Conservation (phyloP, 192 early-diverging fungal species). For the Gigaspora rosea region DNA sequence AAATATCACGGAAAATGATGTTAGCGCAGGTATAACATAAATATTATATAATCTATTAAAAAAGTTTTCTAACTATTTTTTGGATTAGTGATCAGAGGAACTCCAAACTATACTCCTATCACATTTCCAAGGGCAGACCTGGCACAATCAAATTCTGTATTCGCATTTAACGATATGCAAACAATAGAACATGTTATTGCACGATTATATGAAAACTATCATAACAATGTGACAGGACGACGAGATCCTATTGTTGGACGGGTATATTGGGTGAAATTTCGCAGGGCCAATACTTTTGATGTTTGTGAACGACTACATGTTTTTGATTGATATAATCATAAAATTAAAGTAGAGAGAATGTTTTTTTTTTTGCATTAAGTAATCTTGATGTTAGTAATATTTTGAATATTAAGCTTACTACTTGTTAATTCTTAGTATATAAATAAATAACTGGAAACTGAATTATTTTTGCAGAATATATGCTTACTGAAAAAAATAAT, state of each 20-base stretch:
- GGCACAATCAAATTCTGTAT: slow-evolving; percentile 11
- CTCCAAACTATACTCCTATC: background rate
- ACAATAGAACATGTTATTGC: background rate
- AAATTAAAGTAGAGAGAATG: too few species aligned
- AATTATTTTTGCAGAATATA: too few species aligned
- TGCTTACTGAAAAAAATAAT: too few species aligned
- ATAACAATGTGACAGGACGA: background rate
- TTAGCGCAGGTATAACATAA: background rate
- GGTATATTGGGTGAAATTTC: background rate
- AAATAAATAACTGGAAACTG: too few species aligned
- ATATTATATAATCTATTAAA: slow-evolving; percentile 13
- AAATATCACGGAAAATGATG: background rate
- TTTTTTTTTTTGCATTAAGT: too few species aligned
- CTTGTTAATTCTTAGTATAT: too few species aligned
- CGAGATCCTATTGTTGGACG: slow-evolving; percentile 7
- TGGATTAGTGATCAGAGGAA: slow-evolving; percentile 9
- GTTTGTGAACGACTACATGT: background rate
- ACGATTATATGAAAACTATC: background rate
- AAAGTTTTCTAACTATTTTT: background rate
- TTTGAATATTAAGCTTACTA: too few species aligned
- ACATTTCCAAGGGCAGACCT: background rate
- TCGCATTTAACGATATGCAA: background rate
- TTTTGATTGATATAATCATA: slow-evolving; percentile 23
- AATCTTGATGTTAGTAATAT: too few species aligned
- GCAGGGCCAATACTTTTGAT: background rate